phyloP scores from a whole-genome alignment of 129 eudicot genomes.

The Helianthus tuberosus region DNA sequence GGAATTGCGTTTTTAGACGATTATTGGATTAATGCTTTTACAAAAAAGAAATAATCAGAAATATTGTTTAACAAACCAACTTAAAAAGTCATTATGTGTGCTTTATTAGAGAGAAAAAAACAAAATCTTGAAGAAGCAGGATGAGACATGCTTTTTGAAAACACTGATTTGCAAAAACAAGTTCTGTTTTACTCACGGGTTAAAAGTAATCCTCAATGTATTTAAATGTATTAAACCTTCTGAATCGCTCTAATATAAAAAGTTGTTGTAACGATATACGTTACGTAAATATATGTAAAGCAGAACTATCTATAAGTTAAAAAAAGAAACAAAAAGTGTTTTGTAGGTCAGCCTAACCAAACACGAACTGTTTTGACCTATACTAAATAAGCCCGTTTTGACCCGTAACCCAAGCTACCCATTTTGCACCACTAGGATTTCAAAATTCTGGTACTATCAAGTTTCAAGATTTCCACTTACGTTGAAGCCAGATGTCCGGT shows the following conservation, averaged over 20 bases:
- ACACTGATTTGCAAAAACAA: not conserved
- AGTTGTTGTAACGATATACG: not conserved
- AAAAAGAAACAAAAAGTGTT: not conserved
- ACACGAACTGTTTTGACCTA: not conserved
- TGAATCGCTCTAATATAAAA: not conserved
- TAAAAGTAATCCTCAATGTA: no score
- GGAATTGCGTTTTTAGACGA: not conserved
- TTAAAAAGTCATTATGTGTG: not conserved
- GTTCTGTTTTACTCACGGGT: not conserved
- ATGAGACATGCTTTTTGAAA: slow-evolving; percentile 1
- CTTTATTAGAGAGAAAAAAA: not conserved
- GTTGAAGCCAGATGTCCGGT: slow-evolving; percentile 23
- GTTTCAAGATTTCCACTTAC: slow-evolving; percentile 30
- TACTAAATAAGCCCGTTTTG: not conserved
- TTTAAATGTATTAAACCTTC: no score
- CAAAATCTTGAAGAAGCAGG: not conserved
- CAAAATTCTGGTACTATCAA: slow-evolving; percentile 12
- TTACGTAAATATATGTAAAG: not conserved
- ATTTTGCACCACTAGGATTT: slow-evolving; percentile 1
- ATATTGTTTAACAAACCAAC: not conserved
- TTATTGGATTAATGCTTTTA: not conserved
- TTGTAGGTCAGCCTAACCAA: not conserved
- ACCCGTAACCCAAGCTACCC: not conserved
- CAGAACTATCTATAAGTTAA: not conserved
- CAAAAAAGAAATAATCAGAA: not conserved